Base-by-base conservation (phyloP, 2,329 filamentous ascomycete genomes). In the Penicillium concentricum region DNA sequence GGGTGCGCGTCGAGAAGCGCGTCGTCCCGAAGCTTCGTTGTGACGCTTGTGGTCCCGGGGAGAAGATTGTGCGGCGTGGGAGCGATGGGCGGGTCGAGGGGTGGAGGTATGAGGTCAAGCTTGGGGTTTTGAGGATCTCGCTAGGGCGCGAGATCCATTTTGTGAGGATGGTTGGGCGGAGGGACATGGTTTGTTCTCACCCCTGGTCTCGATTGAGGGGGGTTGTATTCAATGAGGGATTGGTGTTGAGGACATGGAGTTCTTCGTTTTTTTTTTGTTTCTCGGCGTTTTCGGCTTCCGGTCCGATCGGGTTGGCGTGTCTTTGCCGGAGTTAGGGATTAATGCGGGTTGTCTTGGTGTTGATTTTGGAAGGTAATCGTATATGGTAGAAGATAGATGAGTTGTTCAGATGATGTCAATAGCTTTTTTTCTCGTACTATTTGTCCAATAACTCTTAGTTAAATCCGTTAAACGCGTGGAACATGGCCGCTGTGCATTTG, bases 101-200 rank as follows among this genome's bases (percentile, higher is more conserved):
- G 15, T 32, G 32, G 38, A 50, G 34, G 30, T 50, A 32, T 50
- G 39, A 18, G 51, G 44, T 6, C 22, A 47, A 24, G 44, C 44
- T 52, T 53, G 56, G 39, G 34, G 28, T 44, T 49, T 57, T 57
- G 28, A 61, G 49, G n/a, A 67, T 44, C 44, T 47, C 44, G 12
- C 56, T 41, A n/a, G 61, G 46, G 15, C 62, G 62, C 32, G 61
- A 59, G 49, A 67, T 44, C 68, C 64, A 69, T 56, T 62, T 62
- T n/a, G 62, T 51, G n/a, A 62, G 32, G 16, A 61, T 43, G 18
- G 49, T 45, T 18, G 51, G 51, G 15, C 58, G 58, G 26, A 65
- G 28, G 26, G 62, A 49, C 56, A 64, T 64, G 12, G n/a, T 49
- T 39, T 15, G 2, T 20, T 8, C 9, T 7, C 24, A n/a, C n/a